These are phyloP conservation scores for Mixia osmundae DNA, from an alignment of 1,284 basidiomycete genomes.

Conservation along the genomic window DNA sequence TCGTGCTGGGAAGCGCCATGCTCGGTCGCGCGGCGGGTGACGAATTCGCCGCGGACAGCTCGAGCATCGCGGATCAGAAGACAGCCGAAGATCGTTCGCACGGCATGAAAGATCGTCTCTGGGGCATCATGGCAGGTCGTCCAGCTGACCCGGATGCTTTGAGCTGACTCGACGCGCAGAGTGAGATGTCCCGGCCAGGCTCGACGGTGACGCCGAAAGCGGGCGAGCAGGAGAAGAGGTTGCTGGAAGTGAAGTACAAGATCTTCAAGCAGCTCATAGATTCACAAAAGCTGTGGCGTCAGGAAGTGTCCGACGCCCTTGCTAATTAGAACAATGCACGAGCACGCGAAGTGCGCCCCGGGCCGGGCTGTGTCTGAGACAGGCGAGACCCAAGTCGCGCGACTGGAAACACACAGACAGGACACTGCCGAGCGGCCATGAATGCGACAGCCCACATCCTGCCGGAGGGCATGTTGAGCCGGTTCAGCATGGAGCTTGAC, in stretches of 20 bases:
- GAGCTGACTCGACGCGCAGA: slow-evolving; percentile 25
- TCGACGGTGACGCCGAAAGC: slow-evolving; percentile 45
- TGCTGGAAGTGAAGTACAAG: slow-evolving; percentile 76
- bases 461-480: too few species aligned
- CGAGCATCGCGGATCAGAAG: too few species aligned
- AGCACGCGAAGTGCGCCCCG: too few species aligned
- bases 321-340: too few species aligned
- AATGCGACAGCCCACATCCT: too few species aligned
- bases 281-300: slow-evolving; percentile 56
- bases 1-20: slow-evolving; percentile 83
- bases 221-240: slow-evolving; percentile 34
- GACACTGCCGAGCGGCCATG: too few species aligned
- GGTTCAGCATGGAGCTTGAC: too few species aligned
- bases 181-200: slow-evolving; percentile 75
- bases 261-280: slow-evolving; percentile 76
- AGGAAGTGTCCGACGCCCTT: slow-evolving; percentile 15
- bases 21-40: slow-evolving; percentile 69
- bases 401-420: too few species aligned
- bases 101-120: slow-evolving; percentile 43
- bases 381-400: too few species aligned
- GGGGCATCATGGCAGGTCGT: slow-evolving; percentile 65
- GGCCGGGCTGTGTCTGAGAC: too few species aligned
- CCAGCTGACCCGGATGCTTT: background rate
- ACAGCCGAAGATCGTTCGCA: slow-evolving; percentile 28
- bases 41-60: too few species aligned